Conservation (phyloP, 805 yeast species). For the Nakazawaea molendinolei region DNA sequence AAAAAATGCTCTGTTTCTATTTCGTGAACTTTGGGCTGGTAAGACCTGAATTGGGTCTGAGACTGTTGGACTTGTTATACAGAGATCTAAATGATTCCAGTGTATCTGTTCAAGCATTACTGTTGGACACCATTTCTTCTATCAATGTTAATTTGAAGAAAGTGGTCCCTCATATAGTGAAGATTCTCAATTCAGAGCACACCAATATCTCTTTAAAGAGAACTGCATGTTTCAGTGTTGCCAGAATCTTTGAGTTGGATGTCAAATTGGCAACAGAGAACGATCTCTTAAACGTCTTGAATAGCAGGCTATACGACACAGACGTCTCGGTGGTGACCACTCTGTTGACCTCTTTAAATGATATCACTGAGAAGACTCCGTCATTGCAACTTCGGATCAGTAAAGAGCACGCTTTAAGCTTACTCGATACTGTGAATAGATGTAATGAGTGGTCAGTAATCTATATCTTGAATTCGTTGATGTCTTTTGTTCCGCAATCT, state of each 20-base stretch:
- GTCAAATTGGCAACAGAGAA: constrained; percentile 35
- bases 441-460: constrained; percentile 73
- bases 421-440: constrained; percentile 32
- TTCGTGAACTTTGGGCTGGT: constrained; percentile 51
- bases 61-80: constrained; percentile 48
- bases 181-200: constrained; percentile 19
- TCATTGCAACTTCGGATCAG: constrained; percentile 48
- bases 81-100: constrained; percentile 38
- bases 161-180: constrained; percentile 26
- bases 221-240: constrained; percentile 63
- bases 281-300: constrained; percentile 41
- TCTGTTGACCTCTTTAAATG: constrained; percentile 61
- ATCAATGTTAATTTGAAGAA: constrained; percentile 38
- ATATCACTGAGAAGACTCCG: constrained; percentile 52
- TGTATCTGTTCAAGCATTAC: constrained; percentile 48
- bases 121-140: constrained; percentile 57
- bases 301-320: constrained; percentile 46
- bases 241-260: constrained; percentile 56
- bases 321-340: constrained; percentile 61
- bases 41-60: constrained; percentile 48
- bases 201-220: constrained; percentile 60
- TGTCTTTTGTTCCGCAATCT: constrained; percentile 64
- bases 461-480: constrained; percentile 55
- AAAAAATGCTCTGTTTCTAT: constrained; percentile 65
- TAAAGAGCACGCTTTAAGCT: constrained; percentile 34